A percentile compares a stretch with the other conserved stretches of the same genome.
phyloP scores from a whole-genome alignment of 1,284 basidiomycete genomes.

The Sanguinoderma infundibulare region DNA sequence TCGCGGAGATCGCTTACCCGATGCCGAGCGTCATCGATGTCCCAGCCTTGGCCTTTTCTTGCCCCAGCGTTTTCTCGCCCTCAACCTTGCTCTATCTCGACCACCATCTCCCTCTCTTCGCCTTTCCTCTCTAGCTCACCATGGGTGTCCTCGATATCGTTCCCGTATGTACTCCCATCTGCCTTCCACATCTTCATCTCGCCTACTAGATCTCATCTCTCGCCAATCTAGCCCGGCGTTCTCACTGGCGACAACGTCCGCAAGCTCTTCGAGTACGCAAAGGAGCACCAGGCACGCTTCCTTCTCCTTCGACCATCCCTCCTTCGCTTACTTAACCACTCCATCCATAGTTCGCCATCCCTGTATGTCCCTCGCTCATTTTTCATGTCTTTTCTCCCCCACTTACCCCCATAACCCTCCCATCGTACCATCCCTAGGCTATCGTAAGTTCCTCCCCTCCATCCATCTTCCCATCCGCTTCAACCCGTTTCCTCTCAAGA shows the following conservation, averaged over 20 bases:
- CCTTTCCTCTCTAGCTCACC: slow-evolving; percentile 10
- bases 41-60: too few species aligned
- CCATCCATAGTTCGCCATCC: slow-evolving; percentile 76
- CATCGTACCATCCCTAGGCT: slow-evolving; percentile 48
- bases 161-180: slow-evolving; percentile 50
- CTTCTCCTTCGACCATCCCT: slow-evolving; percentile 12
- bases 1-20: slow-evolving; percentile 8
- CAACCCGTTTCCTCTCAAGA: slow-evolving; percentile 46
- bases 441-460: slow-evolving; percentile 58
- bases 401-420: slow-evolving; percentile 1
- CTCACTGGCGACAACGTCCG: slow-evolving; percentile 87
- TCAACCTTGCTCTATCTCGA: slow-evolving; percentile 4
- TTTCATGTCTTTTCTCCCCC: not conserved
- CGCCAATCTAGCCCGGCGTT: slow-evolving; percentile 71
- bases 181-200: slow-evolving; percentile 8
- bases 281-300: slow-evolving; percentile 72
- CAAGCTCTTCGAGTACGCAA: slow-evolving; percentile 89
- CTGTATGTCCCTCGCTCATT: slow-evolving; percentile 55
- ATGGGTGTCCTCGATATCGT: slow-evolving; percentile 78
- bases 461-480: slow-evolving; percentile 11
- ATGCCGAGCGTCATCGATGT: slow-evolving; percentile 20
- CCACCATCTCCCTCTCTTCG: slow-evolving; percentile 15
- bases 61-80: not conserved
- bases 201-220: not conserved
- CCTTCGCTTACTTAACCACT: not conserved